Evolutionary conservation across 257 asterid genomes (phyloP).

Genomic region (Linaria vulgaris): DNA sequence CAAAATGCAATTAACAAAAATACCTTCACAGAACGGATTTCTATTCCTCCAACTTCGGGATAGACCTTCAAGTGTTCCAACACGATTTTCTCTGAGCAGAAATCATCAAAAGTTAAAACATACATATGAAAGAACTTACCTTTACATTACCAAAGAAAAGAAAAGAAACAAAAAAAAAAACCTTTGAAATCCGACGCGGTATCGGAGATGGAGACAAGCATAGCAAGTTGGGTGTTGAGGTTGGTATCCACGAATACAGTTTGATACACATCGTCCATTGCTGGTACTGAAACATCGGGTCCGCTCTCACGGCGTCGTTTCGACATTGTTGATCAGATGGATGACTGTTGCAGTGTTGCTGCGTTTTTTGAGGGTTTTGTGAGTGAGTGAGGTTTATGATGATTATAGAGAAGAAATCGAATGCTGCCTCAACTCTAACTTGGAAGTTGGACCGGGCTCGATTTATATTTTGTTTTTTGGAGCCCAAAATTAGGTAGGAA

Average conservation of each 20-base stretch:
- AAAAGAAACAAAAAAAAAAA: conserved; percentile 28
- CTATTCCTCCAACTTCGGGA: conserved; percentile 50
- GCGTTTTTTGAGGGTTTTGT: conserved; percentile 33
- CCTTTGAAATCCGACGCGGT: conserved; percentile 60
- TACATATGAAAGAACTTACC: not conserved
- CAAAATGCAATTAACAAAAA: conserved; percentile 9
- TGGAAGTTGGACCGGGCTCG: too few species aligned
- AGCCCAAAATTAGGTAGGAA: too few species aligned
- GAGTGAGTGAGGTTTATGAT: too few species aligned
- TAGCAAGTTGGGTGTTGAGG: conserved; percentile 59
- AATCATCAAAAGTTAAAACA: not conserved
- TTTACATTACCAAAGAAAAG: conserved; percentile 9
- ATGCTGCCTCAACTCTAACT: too few species aligned
- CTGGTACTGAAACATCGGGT: conserved; percentile 24
- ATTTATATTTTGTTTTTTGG: too few species aligned
- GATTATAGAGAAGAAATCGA: too few species aligned
- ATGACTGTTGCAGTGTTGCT: not conserved
- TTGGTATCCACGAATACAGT: conserved; percentile 62
- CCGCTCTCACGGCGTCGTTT: conserved; percentile 48
- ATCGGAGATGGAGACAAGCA: conserved; percentile 44
- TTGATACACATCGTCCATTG: conserved; percentile 21
- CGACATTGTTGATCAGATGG: conserved; percentile 35
- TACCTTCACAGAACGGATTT: conserved; percentile 59
- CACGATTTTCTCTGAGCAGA: conserved; percentile 51
- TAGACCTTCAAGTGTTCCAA: conserved; percentile 49